Evolutionary conservation across 2,329 filamentous ascomycete genomes (phyloP).

Genomic region (Aspergillus floridensis): DNA sequence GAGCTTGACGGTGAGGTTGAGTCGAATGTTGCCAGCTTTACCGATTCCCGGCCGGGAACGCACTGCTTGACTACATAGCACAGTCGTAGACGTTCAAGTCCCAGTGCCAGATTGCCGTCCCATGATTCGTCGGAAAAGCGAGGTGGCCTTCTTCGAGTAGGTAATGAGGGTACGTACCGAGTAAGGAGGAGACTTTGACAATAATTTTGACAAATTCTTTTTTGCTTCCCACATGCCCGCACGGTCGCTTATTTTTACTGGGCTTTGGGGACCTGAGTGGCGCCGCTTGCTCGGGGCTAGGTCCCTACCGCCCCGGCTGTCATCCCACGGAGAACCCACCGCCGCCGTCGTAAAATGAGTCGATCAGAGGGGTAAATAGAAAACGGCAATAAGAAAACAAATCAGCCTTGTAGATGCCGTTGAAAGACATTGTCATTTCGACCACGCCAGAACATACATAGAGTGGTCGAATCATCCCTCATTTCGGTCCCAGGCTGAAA

Average conservation of each 20-base stretch:
- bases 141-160: neutral
- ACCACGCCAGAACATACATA: neutral
- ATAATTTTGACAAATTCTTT: neutral
- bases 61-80: neutral
- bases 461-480: neutral
- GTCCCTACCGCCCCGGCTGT: slow-evolving; percentile 24
- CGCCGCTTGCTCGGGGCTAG: slow-evolving; percentile 15
- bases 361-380: neutral
- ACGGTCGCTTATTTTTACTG: neutral
- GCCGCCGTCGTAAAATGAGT: slow-evolving; percentile 6
- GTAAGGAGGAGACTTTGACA: too few species aligned
- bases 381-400: neutral
- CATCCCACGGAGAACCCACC: slow-evolving; percentile 17
- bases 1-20: neutral
- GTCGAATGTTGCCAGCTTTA: neutral
- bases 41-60: neutral
- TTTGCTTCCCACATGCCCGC: neutral
- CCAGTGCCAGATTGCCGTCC: slow-evolving; percentile 2
- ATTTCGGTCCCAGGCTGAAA: slow-evolving; percentile 1
- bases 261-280: slow-evolving; percentile 6
- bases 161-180: neutral
- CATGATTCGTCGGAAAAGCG: slow-evolving; percentile 16
- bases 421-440: neutral
- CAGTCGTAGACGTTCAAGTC: neutral
- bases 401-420: neutral